Conservation (phyloP, 2,329 filamentous ascomycete genomes). For the Didymellaceae sp. region DNA sequence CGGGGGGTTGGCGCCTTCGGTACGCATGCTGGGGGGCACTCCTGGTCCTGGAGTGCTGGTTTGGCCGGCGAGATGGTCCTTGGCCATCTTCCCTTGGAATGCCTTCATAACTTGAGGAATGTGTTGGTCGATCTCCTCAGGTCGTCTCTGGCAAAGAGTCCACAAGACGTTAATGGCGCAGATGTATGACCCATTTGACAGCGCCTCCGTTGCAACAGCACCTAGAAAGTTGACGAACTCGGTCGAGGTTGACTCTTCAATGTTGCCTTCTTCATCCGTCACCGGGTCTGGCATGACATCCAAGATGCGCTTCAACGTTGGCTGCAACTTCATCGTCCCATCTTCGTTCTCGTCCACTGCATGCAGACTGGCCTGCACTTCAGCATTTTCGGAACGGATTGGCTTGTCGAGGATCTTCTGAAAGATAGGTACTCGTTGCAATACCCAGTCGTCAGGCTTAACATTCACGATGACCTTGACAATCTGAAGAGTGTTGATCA, state of each 20-base stretch:
- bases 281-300: conserved; percentile 83
- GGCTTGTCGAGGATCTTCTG: conserved; percentile 92
- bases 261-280: conserved; percentile 83
- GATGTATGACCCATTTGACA: conserved; percentile 80
- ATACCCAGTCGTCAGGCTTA: conserved; percentile 89
- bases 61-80: conserved; percentile 81
- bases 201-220: conserved; percentile 83
- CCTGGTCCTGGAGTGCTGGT: conserved; percentile 52
- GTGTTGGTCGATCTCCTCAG: conserved; percentile 87
- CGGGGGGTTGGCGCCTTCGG: conserved; percentile 64
- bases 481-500: conserved; percentile 93
- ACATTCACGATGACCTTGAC: conserved; percentile 87
- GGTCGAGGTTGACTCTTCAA: conserved; percentile 76
- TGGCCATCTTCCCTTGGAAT: conserved; percentile 86
- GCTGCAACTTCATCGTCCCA: conserved; percentile 65
- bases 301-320: conserved; percentile 81
- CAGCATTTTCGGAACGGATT: conserved; percentile 84
- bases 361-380: conserved; percentile 93
- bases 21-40: conserved; percentile 50
- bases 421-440: conserved; percentile 75
- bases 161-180: conserved; percentile 92
- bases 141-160: conserved; percentile 85
- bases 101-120: conserved; percentile 90
- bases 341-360: conserved; percentile 73
- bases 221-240: conserved; percentile 88